A percentile compares a stretch with the other conserved stretches of the same genome.
Evolutionary conservation across 768 basidiomycete species (phyloP).

Genomic region (Panellus pusillus): DNA sequence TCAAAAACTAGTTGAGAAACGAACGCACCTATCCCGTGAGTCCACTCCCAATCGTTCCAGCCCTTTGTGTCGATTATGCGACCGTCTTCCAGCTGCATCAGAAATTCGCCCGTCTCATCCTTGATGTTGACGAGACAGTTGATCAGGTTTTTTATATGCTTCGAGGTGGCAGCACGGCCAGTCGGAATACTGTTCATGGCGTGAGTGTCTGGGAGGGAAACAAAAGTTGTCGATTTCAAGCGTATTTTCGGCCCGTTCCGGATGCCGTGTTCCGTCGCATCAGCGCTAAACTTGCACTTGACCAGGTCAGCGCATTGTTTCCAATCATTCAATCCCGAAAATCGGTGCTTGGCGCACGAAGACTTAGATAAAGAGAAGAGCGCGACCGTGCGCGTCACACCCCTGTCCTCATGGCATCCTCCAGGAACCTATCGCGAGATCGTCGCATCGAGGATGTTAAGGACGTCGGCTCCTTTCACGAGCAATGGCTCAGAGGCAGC

Average conservation of each 20-base stretch:
- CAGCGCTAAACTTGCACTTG: too few relatives aligned
- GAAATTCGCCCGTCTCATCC: constrained; percentile 52
- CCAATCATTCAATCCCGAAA: too few relatives aligned
- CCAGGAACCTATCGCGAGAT: constrained; percentile 3
- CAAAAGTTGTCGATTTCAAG: too few relatives aligned
- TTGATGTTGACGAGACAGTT: constrained; percentile 51
- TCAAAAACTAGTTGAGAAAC: not conserved
- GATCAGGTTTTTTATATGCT: constrained; percentile 37
- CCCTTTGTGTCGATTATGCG: constrained; percentile 57
- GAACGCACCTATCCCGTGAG: constrained; percentile 41
- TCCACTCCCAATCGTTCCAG: constrained; percentile 61
- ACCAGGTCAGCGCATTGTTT: too few relatives aligned
- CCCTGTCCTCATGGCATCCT: constrained; percentile 7
- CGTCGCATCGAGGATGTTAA: constrained; percentile 26
- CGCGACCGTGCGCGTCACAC: constrained; percentile 1
- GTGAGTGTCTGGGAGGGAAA: too few relatives aligned
- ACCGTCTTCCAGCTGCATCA: constrained; percentile 49
- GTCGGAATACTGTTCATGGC: constrained; percentile 1
- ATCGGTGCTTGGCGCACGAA: not conserved
- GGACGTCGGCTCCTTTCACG: constrained; percentile 33
- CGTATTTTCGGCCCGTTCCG: too few relatives aligned
- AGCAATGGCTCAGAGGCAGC: constrained; percentile 27
- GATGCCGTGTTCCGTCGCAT: too few relatives aligned
- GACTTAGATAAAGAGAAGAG: constrained; percentile 1
- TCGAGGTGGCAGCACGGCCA: constrained; percentile 2